Evolutionary conservation across 495 filamentous ascomycete genomes (phyloP).

Genomic region (Pseudoneurospora amorphoporcata): DNA sequence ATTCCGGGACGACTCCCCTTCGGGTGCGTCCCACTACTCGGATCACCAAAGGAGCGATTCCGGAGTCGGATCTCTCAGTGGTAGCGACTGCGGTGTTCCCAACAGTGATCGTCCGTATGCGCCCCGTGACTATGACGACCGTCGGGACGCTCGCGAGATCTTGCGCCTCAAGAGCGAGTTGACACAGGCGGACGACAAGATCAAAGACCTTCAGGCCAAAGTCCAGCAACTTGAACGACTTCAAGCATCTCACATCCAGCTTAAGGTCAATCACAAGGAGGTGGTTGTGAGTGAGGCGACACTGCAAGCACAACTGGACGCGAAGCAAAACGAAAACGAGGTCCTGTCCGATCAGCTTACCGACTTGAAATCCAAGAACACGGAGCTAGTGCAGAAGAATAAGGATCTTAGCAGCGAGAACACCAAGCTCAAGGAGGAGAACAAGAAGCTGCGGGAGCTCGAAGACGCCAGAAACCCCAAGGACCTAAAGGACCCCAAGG

Average conservation of each 20-base stretch:
- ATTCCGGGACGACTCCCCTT: slow-evolving; percentile 22
- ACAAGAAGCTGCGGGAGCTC: slow-evolving; percentile 74
- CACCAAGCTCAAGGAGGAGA: slow-evolving; percentile 70
- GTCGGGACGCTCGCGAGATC: slow-evolving; percentile 10
- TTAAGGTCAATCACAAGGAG: slow-evolving; percentile 28
- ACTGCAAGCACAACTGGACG: slow-evolving; percentile 74
- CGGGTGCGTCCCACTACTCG: slow-evolving; percentile 18
- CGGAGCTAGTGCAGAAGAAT: slow-evolving; percentile 75
- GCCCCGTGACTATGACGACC: slow-evolving; percentile 14
- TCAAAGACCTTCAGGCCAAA: slow-evolving; percentile 1
- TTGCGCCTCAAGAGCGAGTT: slow-evolving; percentile 15
- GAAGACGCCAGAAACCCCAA: slow-evolving; percentile 44
- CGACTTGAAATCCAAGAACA: slow-evolving; percentile 15
- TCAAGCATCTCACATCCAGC: slow-evolving; percentile 43
- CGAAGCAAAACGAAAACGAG: slow-evolving; percentile 77
- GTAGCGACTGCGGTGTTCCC: slow-evolving; percentile 19
- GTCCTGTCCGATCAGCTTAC: slow-evolving; percentile 4
- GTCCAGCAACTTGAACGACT: slow-evolving; percentile 6
- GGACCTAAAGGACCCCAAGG: not conserved
- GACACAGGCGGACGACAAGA: slow-evolving; percentile 10
- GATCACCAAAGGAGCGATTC: slow-evolving; percentile 25
- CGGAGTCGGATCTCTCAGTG: slow-evolving; percentile 28
- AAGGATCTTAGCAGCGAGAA: slow-evolving; percentile 82
- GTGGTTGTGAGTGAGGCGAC: slow-evolving; percentile 57
- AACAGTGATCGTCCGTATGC: slow-evolving; percentile 16